Evolutionary conservation across 2,329 filamentous ascomycete genomes (phyloP).

Genomic region (Fusarium sp.): DNA sequence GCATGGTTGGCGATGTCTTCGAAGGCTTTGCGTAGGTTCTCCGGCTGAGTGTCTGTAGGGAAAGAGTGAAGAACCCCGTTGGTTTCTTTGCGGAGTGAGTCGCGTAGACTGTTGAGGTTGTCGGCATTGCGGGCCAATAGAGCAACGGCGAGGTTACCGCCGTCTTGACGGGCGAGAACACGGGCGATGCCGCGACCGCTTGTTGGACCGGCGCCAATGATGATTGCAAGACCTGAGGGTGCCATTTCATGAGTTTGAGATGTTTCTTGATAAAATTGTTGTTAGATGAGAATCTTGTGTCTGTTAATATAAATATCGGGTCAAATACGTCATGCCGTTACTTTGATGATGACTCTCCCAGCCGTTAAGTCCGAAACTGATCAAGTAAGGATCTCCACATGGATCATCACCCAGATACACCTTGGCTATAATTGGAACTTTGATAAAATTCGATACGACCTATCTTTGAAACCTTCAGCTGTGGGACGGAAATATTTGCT

Average conservation of each 20-base stretch:
- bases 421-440: neutral
- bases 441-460: neutral
- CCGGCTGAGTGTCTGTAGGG: conserved; percentile 24
- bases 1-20: conserved; percentile 58
- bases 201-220: conserved; percentile 63
- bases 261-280: neutral
- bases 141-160: conserved; percentile 37
- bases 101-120: conserved; percentile 45
- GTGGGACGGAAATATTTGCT: too few species aligned
- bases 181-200: conserved; percentile 67
- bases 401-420: neutral
- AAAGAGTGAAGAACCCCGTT: conserved; percentile 39
- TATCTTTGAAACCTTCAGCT: too few species aligned
- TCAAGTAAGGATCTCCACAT: neutral
- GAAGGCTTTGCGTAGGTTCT: conserved; percentile 24
- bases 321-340: conserved; percentile 10
- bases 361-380: conserved; percentile 2
- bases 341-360: conserved; percentile 4
- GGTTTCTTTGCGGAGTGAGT: conserved; percentile 61
- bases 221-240: conserved; percentile 61
- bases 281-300: fast-evolving
- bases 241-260: conserved; percentile 50
- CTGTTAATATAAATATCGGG: neutral
- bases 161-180: conserved; percentile 38
- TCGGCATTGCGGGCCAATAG: conserved; percentile 35